phyloP scores from a whole-genome alignment of 768 basidiomycete species.

The Boletellus ananiceps region DNA sequence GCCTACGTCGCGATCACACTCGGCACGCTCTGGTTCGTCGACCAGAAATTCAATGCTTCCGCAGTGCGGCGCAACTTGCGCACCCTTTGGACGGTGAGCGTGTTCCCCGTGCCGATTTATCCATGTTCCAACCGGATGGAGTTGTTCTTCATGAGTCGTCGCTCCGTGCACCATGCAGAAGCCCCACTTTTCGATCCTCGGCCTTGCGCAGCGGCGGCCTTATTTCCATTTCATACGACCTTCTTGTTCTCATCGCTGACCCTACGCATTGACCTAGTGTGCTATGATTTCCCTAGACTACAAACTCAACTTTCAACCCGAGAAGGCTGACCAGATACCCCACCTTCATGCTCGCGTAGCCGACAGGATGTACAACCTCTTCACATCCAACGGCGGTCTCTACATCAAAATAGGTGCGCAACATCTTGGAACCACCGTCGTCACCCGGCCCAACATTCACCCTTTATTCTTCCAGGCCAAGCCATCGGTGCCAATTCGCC shows the following conservation, averaged over 20 bases:
- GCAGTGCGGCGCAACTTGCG: constrained; percentile 44
- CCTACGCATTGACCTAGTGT: constrained; percentile 40
- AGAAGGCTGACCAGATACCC: constrained; percentile 68
- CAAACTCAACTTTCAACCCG: constrained; percentile 81
- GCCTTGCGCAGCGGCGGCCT: not conserved
- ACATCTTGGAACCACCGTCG: not conserved
- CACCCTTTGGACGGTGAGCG: constrained; percentile 47
- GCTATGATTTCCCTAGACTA: constrained; percentile 72
- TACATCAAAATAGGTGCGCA: constrained; percentile 76
- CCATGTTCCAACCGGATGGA: too few species aligned
- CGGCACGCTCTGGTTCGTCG: constrained; percentile 34
- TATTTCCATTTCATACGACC: not conserved
- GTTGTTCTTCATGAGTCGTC: too few species aligned
- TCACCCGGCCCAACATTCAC: not conserved
- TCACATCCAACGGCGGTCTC: constrained; percentile 78
- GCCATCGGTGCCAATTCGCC: constrained; percentile 84
- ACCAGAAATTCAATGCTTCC: constrained; percentile 45
- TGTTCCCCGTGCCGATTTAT: too few species aligned
- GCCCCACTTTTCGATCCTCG: too few species aligned
- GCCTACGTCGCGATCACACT: constrained; percentile 25
- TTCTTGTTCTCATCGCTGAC: too few species aligned
- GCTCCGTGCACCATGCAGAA: too few species aligned
- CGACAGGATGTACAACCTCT: constrained; percentile 65
- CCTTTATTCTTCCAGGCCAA: constrained; percentile 43
- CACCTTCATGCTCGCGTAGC: constrained; percentile 84